phyloP scores from a whole-genome alignment of 768 basidiomycete species.

The Baorangia bicolor region DNA sequence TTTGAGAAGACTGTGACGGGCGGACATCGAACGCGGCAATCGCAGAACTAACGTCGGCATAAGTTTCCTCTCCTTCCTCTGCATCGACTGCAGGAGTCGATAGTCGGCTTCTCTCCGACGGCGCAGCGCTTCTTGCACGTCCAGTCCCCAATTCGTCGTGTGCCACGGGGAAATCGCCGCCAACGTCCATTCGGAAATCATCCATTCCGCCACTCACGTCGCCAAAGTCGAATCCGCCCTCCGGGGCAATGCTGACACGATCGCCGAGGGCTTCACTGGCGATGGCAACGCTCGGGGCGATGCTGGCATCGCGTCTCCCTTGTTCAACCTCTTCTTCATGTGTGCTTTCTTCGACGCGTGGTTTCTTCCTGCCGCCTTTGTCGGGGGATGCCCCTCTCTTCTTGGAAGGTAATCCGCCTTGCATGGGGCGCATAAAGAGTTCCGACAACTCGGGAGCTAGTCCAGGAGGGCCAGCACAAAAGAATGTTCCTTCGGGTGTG shows the following conservation, averaged over 20 bases:
- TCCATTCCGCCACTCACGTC: constrained; percentile 56
- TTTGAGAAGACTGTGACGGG: constrained; percentile 52
- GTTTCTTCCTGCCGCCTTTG: constrained; percentile 55
- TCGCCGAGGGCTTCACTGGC: constrained; percentile 56
- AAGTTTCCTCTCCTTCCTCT: constrained; percentile 62
- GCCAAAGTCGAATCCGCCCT: constrained; percentile 59
- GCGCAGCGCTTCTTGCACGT: constrained; percentile 48
- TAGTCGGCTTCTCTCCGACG: constrained; percentile 57
- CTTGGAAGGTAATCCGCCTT: constrained; percentile 48
- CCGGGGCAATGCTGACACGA: constrained; percentile 52
- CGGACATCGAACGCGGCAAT: constrained; percentile 80
- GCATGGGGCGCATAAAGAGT: constrained; percentile 79
- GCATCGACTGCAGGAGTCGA: constrained; percentile 68
- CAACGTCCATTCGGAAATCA: constrained; percentile 72
- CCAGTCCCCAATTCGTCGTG: constrained; percentile 34
- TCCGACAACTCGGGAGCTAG: constrained; percentile 79
- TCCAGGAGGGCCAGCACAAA: constrained; percentile 84
- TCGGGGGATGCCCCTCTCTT: constrained; percentile 61
- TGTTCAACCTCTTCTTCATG: constrained; percentile 66
- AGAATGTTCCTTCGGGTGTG: constrained; percentile 64
- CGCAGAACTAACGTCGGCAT: constrained; percentile 69
- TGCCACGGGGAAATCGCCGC: constrained; percentile 41
- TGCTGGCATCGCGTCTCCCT: constrained; percentile 63
- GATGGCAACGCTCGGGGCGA: constrained; percentile 59
- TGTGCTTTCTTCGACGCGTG: constrained; percentile 51